phyloP scores from a whole-genome alignment of 2,329 filamentous ascomycete genomes.

The Cytospora paraplurivora region DNA sequence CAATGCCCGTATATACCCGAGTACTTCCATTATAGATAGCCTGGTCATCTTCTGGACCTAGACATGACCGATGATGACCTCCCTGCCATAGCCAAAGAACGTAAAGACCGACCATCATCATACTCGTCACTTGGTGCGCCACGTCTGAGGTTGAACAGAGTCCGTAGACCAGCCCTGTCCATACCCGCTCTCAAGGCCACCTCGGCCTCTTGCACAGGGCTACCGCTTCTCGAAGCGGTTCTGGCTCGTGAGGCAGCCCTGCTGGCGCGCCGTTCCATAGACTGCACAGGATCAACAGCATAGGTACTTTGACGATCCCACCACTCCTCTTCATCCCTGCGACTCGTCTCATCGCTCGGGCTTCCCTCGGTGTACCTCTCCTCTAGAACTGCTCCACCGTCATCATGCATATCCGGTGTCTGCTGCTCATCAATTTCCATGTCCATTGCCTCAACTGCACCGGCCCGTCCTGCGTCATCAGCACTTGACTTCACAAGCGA shows the following conservation, averaged over 20 bases:
- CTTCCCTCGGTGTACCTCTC: constrained; percentile 22
- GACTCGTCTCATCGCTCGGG: constrained; percentile 14
- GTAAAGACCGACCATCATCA: constrained; percentile 23
- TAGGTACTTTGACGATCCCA: constrained; percentile 10
- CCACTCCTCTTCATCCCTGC: constrained; percentile 24
- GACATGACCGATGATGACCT: background rate
- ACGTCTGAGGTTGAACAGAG: constrained; percentile 23
- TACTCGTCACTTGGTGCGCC: constrained; percentile 22
- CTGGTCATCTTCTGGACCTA: background rate
- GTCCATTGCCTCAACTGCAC: background rate
- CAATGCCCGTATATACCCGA: too few species aligned
- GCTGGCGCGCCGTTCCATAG: constrained; percentile 12
- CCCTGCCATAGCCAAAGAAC: constrained; percentile 27
- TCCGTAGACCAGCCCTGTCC: constrained; percentile 27
- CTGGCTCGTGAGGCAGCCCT: constrained; percentile 14
- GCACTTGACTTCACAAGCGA: constrained; percentile 19
- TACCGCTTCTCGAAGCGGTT: constrained; percentile 12
- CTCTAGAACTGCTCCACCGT: background rate
- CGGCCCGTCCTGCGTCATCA: background rate
- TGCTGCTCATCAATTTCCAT: background rate
- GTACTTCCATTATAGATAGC: background rate
- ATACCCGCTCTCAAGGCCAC: constrained; percentile 22
- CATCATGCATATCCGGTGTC: background rate
- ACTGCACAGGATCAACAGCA: constrained; percentile 6
- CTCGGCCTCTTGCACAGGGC: constrained; percentile 11